Evolutionary conservation across 495 filamentous ascomycete genomes (phyloP), one percentile per base, ranked within the genome.

Genomic region (Parachaetomium inaequale): DNA sequence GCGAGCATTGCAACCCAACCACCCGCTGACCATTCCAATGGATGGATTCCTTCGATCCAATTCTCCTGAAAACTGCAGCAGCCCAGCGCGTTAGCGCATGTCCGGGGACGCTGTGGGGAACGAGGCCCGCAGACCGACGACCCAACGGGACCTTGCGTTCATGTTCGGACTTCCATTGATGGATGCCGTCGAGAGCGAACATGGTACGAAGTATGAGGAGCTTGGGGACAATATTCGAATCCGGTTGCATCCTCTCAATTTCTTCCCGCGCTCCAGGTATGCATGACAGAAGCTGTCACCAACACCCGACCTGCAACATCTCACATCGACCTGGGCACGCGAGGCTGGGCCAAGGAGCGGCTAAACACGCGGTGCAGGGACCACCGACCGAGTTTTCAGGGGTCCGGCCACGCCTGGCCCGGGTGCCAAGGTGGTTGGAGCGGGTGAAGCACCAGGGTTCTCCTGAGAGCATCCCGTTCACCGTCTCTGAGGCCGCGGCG

Each of bases 61-160:
- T 31, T 57, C 63, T 62, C 58, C 63, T 58, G 58, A 55, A 23
- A 17, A 40, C 46, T 63, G 62, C 56, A 64, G 62, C 29, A 59
- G 51, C 59, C 49, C 42, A 17, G 14, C 36, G 49, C 12, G 55
- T 51, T 63, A 58, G 42, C 31, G 42, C 62, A 45, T 29, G 36
- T n/a, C 14, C 26, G 26, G 12, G 15, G 29, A 12, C 10, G 23
- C 23, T 31, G 47, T 51, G 47, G 47, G 47, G 47, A 19, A 21
- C 40, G n/a, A n/a, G n/a, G n/a, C n/a, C n/a, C n/a, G n/a, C n/a
- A n/a, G n/a, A n/a, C n/a, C n/a, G n/a, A n/a, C n/a, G n/a, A n/a
- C n/a, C n/a, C n/a, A n/a, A n/a, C n/a, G n/a, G n/a, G n/a, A n/a
- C n/a, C n/a, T n/a, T n/a, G 32, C 32, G 6, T 5, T 34, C 32